Base-by-base conservation (phyloP, 1,284 basidiomycete species). In the Trichosporon coremiiforme region DNA sequence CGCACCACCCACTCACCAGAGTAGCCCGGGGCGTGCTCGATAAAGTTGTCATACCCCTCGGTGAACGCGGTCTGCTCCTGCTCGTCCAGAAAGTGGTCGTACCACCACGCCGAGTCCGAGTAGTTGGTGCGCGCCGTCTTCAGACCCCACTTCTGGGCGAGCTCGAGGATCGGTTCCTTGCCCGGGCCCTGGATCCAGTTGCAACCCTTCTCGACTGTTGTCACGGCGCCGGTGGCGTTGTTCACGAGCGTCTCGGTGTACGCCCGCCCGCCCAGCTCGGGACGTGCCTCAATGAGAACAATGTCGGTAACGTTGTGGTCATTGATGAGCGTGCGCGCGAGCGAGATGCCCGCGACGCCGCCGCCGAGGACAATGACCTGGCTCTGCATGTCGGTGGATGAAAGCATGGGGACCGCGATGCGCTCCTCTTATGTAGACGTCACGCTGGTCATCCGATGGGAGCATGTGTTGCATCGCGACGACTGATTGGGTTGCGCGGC, bases 141-240 rank as follows among this genome's bases (percentile, higher is more conserved):
- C 22, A 90, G 72, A 8, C 85, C 84, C 76, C 89, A 87, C 73
- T 89, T 89, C 76, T 86, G 80, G 7, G 88, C 88, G 55, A 91
- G 82, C n/a, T 81, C 81, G 0, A 38, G 50, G 60, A 73, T 73
- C 6, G 66, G 64, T 9, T 88, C 88, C 66, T 84, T 77, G 4
- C 83, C 86, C 5, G 82, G 75, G 8, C 90, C 90, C 75, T 91
- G 89, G 45, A 91, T 85, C 90, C 90, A 91, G 75, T 90, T 90
- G 15, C 89, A 87, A 22, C 90, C 90, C 9, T 87, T 78, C 77
- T 91, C 90, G 35, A 91, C 79, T 0, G 84, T 85, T 67, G 84
- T 82, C 22, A 85, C 73, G 63, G 4, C 78, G 82, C 4, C 80
- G 66, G 2, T 72, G 7, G 60, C 31, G 9, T 31, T 60, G 60